Evolutionary conservation across 1,284 basidiomycete genomes (phyloP).

Genomic region (Ceratobasidium sp.): DNA sequence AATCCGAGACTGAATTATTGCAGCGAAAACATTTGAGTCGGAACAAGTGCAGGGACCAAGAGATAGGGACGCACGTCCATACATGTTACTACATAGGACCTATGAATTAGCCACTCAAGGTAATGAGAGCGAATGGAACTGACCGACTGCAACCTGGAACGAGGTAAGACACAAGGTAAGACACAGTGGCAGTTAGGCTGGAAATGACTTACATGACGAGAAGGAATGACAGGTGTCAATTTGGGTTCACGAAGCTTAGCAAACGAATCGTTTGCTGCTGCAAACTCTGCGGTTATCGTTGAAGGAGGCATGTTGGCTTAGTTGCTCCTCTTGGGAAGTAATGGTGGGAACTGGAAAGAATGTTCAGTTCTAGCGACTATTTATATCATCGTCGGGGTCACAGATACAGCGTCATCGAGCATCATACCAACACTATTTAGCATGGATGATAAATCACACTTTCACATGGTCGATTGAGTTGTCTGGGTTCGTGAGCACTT

Average conservation of each 20-base stretch:
- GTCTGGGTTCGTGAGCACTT: too few relatives aligned
- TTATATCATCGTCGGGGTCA: too few relatives aligned
- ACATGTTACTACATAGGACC: constrained; percentile 4
- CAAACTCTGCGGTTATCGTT: constrained; percentile 55
- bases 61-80: constrained; percentile 3
- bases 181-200: constrained; percentile 63
- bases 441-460: background rate
- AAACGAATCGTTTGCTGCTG: constrained; percentile 60
- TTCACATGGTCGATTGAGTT: too few relatives aligned
- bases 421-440: background rate
- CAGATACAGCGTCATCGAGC: too few relatives aligned
- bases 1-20: constrained; percentile 30
- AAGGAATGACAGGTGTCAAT: constrained; percentile 63
- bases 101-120: background rate
- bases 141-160: constrained; percentile 18
- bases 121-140: background rate
- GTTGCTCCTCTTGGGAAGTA: background rate
- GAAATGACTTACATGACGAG: constrained; percentile 59
- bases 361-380: too few relatives aligned
- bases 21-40: background rate
- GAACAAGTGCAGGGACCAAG: background rate
- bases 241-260: constrained; percentile 64
- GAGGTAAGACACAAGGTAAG: constrained; percentile 44
- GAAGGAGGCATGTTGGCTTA: constrained; percentile 40
- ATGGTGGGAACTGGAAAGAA: too few relatives aligned